Conservation (phyloP, 257 asterid genomes). For the Marsdenia floribunda region DNA sequence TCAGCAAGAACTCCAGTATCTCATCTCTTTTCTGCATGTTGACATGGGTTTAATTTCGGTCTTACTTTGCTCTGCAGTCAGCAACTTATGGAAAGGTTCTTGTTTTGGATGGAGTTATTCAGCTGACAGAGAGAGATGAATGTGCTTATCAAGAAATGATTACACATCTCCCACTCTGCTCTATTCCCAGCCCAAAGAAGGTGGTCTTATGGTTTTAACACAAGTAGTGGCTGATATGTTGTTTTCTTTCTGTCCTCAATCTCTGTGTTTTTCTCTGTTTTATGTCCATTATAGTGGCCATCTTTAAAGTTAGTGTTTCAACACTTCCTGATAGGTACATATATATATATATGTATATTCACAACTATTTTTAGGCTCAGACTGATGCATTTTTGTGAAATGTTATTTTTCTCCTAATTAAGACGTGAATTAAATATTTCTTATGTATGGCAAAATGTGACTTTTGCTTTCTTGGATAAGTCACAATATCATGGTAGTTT, state of each 20-base stretch:
- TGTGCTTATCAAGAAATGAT: slow-evolving; percentile 99
- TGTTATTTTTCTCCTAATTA: background rate
- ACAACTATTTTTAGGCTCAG: background rate
- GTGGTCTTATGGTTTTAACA: slow-evolving; percentile 23
- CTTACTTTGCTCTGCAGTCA: slow-evolving; percentile 54
- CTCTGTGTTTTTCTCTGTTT: background rate
- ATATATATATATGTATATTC: too few relatives aligned
- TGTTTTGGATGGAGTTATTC: slow-evolving; percentile 95
- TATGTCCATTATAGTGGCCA: background rate
- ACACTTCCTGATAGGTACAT: background rate
- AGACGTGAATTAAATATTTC: background rate
- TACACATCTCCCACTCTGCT: slow-evolving; percentile 88
- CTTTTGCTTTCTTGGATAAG: background rate
- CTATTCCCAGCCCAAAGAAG: slow-evolving; percentile 87
- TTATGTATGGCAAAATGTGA: background rate
- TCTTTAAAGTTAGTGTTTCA: background rate
- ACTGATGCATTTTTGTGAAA: background rate
- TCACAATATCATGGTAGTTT: background rate
- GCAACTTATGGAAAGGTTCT: slow-evolving; percentile 94
- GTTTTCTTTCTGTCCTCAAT: background rate
- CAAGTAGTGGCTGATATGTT: background rate
- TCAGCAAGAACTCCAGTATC: background rate
- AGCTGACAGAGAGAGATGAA: slow-evolving; percentile 96
- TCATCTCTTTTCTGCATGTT: background rate
- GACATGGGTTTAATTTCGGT: slow-evolving; percentile 15